Conservation (phyloP, 257 asterid genomes). For the Datura wrightii region DNA sequence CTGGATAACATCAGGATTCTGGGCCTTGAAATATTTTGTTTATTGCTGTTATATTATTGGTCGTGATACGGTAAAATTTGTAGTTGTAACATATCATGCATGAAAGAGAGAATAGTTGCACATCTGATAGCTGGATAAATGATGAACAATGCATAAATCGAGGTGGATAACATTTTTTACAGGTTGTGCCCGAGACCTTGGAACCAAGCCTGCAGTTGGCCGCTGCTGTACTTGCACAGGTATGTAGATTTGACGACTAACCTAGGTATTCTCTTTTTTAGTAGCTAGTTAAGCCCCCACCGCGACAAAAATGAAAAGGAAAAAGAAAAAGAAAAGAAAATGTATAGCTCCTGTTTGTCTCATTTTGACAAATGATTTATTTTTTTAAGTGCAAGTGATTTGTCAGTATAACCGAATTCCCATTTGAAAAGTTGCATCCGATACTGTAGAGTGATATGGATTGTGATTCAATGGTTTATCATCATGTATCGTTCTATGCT, state of each 20-base stretch:
- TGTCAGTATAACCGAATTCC: background rate
- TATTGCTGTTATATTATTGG: background rate
- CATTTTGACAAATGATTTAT: background rate
- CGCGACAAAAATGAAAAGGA: background rate
- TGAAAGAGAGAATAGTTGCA: background rate
- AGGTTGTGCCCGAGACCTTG: conserved; percentile 99
- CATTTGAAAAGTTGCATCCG: background rate
- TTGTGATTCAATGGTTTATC: background rate
- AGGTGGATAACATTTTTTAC: conserved; percentile 34
- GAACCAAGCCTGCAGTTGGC: conserved; percentile 99
- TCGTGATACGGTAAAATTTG: background rate
- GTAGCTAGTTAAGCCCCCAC: background rate
- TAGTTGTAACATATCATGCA: conserved; percentile 20
- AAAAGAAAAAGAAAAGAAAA: background rate
- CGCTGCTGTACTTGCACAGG: conserved; percentile 98
- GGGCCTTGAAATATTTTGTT: background rate
- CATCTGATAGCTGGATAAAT: background rate
- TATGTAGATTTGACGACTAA: conserved; percentile 49
- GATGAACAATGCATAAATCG: conserved; percentile 11
- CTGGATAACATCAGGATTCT: background rate
- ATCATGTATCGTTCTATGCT: background rate
- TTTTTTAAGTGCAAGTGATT: background rate
- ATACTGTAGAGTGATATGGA: background rate
- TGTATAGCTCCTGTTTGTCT: background rate
- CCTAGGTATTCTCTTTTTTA: background rate